Base-by-base conservation (phyloP, 164 flowering plant genomes). In the Piper betle region DNA sequence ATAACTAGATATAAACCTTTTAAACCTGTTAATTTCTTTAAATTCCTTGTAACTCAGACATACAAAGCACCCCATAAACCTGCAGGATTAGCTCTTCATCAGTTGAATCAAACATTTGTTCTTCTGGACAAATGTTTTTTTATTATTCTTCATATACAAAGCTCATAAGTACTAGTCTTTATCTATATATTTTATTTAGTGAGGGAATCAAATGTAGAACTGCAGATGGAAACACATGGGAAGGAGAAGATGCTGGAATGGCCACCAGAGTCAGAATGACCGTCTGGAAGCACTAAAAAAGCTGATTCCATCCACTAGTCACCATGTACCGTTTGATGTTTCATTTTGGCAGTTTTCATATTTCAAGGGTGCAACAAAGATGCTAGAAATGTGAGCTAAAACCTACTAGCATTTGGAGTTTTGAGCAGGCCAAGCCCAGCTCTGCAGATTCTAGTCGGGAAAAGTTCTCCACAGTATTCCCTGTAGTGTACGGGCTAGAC, bases 401-500 rank as follows among this genome's bases (percentile, higher is more conserved):
- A 46, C 50, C 15, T 10, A 46, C 10, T 12, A 1, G 0, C 15
- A 46, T 10, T 46, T 46, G 50, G 50, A 46, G 15, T 46, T 46
- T 10, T 2, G 11, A 46, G 9, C 50, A 46, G 50, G 50, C 50
- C 11, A 46, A 46, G 50, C 3, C 50, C 5, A 6, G 7, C 33
- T n/a, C 39, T 4, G 38, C 53, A 60, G 62, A 48, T 55, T 25
- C 39, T 55, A 55, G 38, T 55, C 33, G 19, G 20, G 25, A 60
- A 60, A 46, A 60, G 46, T 8, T 2, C 37, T 4, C 18, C 8
- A 60, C 62, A 33, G 50, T 25, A 12, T 25, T 38, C 20, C 10
- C 48, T 42, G 62, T 60, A 48, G 39, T 37, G 52, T 46, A 42
- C 52, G 37, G 10, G 38, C 38, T 60, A 37, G 53, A 60, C 38